Conservation (phyloP, 352 stramenopile genomes). For the Phytopythium sindhum region DNA sequence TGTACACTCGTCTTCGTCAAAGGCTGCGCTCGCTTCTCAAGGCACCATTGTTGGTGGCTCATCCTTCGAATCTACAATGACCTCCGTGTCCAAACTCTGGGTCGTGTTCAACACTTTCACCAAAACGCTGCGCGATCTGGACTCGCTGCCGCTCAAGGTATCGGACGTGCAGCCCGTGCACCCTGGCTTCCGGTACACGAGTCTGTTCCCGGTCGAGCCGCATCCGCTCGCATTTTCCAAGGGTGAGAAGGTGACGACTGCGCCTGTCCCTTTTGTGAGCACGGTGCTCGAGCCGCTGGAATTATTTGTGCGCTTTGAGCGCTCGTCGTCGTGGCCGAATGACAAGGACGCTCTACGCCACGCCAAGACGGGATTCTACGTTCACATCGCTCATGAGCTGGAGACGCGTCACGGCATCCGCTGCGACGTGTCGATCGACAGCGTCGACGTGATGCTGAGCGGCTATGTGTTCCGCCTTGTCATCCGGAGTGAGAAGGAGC, state of each 20-base stretch:
- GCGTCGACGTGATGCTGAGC: slow-evolving; percentile 77
- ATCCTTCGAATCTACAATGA: slow-evolving; percentile 76
- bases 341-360: slow-evolving; percentile 75
- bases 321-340: slow-evolving; percentile 82
- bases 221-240: slow-evolving; percentile 87
- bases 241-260: slow-evolving; percentile 47
- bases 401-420: slow-evolving; percentile 53
- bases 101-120: slow-evolving; percentile 80
- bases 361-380: slow-evolving; percentile 88
- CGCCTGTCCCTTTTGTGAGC: slow-evolving; percentile 57
- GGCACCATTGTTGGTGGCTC: slow-evolving; percentile 25
- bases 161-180: slow-evolving; percentile 77
- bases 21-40: slow-evolving; percentile 21
- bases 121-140: slow-evolving; percentile 68
- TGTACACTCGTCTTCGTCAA: slow-evolving; percentile 39
- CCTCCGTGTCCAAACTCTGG: slow-evolving; percentile 69
- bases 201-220: slow-evolving; percentile 73
- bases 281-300: slow-evolving; percentile 73
- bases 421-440: slow-evolving; percentile 70
- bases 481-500: slow-evolving; percentile 78
- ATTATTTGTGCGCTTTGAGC: slow-evolving; percentile 81
- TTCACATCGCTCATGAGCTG: slow-evolving; percentile 82
- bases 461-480: slow-evolving; percentile 84
- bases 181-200: slow-evolving; percentile 83
- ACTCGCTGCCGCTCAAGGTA: slow-evolving; percentile 85